These are phyloP conservation scores for Kodamaea kaohsiungensis DNA, from an alignment of 805 yeast genomes.

Conservation along the genomic window DNA sequence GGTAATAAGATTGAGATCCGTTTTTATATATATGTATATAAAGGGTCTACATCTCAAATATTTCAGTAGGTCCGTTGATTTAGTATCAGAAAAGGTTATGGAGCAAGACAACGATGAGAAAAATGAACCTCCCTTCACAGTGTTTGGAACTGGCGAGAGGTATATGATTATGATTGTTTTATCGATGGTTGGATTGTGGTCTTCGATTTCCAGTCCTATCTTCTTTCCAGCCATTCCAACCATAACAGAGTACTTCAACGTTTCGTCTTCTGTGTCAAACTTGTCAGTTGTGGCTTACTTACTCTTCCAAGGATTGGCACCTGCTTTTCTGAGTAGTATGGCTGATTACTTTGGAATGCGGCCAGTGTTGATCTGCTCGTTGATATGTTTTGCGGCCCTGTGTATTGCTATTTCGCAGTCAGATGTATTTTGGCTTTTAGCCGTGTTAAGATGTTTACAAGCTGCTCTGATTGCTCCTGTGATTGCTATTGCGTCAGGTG, in stretches of 20 bases:
- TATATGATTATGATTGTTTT: slow-evolving; percentile 36
- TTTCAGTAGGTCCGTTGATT: too few relatives aligned
- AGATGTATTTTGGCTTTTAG: slow-evolving; percentile 56
- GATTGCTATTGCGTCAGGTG: slow-evolving; percentile 67
- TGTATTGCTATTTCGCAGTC: slow-evolving; percentile 67
- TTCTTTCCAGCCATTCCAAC: slow-evolving; percentile 76
- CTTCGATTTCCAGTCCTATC: slow-evolving; percentile 73
- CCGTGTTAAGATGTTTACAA: slow-evolving; percentile 69
- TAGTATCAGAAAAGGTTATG: too few relatives aligned
- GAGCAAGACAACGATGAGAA: neutral
- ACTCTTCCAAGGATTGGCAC: slow-evolving; percentile 74
- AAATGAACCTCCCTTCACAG: slow-evolving; percentile 32
- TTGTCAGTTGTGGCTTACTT: slow-evolving; percentile 76
- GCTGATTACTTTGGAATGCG: slow-evolving; percentile 76
- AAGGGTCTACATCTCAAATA: too few relatives aligned
- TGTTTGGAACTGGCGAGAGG: slow-evolving; percentile 44
- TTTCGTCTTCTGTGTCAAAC: slow-evolving; percentile 60
- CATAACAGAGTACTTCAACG: slow-evolving; percentile 54
- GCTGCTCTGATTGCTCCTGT: slow-evolving; percentile 79
- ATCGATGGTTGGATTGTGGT: slow-evolving; percentile 59
- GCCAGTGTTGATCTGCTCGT: slow-evolving; percentile 58
- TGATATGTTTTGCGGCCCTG: slow-evolving; percentile 57
- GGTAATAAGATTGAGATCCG: too few relatives aligned
- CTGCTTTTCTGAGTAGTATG: slow-evolving; percentile 64
- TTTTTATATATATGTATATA: too few relatives aligned